Evolutionary conservation across 306 rosid genomes (phyloP), one percentile per base, ranked within the genome.

Genomic region (Vigna radiata): DNA sequence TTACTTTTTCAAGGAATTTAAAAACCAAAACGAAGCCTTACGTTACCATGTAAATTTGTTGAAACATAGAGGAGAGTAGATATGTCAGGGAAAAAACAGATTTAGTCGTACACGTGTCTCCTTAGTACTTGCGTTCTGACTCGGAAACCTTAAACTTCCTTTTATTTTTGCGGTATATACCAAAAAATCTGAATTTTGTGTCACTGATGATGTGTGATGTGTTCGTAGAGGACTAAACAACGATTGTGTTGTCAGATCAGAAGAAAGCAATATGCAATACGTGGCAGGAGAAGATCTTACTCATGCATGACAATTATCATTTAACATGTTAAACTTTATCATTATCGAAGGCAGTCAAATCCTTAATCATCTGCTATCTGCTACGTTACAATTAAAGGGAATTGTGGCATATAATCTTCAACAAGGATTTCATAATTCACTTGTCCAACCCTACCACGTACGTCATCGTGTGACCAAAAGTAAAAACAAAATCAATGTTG

Each of bases 381-480:
- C 25, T 48, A 63, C 13, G 2, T 50, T 33, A 15, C 72, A 49
- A 18, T 62, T n/a, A 48, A 48, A 62, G 13, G 43, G 10, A 39
- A 41, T 18, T 64, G 47, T 16, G 69, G 69, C 37, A 37, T 63
- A 7, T 27, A 25, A 43, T 11, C 15, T 6, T 56, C 76, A 46
- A 16, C 47, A 23, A 27, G n/a, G 10, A 50, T 18, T 52, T 50
- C 66, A 61, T 70, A 14, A 54, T 54, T 10, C 16, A 36, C 19
- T n/a, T 70, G 59, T 36, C 78, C 78, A 68, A 77, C 65, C 29
- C 7, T n/a, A 62, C 64, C 52, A 56, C 54, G 25, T 54, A 64
- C 54, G 46, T 54, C 54, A 62, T 43, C 68, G 43, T 60, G 81
- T 63, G 60, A 64, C 75, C 64, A 54, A 82, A 82, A 82, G 85